Conservation (phyloP, 2,329 filamentous ascomycete species). For the Aspergillus novofumigatus region DNA sequence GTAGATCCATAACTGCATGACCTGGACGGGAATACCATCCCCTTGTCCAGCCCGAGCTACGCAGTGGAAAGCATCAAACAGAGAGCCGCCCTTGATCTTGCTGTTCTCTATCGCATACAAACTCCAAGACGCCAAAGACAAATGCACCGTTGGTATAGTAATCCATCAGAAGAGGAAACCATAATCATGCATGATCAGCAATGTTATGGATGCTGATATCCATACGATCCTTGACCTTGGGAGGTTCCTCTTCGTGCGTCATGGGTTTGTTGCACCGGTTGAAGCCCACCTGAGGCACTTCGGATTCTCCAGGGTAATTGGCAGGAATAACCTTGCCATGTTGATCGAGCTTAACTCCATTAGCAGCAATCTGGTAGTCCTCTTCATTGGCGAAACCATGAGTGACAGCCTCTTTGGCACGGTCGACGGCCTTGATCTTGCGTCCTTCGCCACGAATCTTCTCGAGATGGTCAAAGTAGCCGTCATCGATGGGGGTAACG, state of each 20-base stretch:
- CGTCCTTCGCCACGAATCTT: constrained; percentile 65
- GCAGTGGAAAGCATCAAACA: constrained; percentile 13
- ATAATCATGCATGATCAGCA: constrained; percentile 41
- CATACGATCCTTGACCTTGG: constrained; percentile 48
- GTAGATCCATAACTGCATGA: constrained; percentile 3
- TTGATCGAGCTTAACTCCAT: constrained; percentile 56
- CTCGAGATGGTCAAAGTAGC: constrained; percentile 79
- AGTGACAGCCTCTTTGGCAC: constrained; percentile 61
- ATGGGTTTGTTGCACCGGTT: constrained; percentile 17
- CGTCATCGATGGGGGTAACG: constrained; percentile 70
- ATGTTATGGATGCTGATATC: constrained; percentile 61
- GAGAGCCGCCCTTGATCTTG: constrained; percentile 10
- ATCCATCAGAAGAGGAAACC: constrained; percentile 9
- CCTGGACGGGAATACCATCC: constrained; percentile 5
- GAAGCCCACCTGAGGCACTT: constrained; percentile 21
- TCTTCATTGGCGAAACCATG: constrained; percentile 57
- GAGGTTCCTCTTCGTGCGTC: constrained; percentile 30
- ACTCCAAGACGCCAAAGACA: constrained; percentile 19
- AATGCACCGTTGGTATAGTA: constrained; percentile 7
- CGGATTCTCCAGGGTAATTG: constrained; percentile 16
- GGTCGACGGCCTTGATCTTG: constrained; percentile 63
- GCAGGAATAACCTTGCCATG: constrained; percentile 56
- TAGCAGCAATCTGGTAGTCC: constrained; percentile 60
- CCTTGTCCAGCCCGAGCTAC: constrained; percentile 5
- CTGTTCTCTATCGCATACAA: constrained; percentile 16